These are phyloP conservation scores for Collybia sp. DNA, from an alignment of 768 basidiomycete genomes.

Conservation along the genomic window DNA sequence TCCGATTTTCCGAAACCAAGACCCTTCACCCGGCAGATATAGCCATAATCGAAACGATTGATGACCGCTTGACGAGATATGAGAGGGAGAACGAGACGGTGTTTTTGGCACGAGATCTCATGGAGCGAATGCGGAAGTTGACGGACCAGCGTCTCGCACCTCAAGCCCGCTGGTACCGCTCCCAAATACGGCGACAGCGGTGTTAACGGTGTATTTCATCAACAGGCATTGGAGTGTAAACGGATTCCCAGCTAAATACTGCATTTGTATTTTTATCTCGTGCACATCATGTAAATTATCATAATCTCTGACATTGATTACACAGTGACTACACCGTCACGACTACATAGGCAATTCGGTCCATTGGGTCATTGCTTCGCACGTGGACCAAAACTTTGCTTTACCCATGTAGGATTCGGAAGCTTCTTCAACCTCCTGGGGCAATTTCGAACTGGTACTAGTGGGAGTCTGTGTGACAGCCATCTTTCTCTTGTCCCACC, in stretches of 20 bases:
- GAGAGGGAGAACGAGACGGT: conserved; percentile 58
- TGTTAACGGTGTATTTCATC: conserved; percentile 7
- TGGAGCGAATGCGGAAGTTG: conserved; percentile 37
- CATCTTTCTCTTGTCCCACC: no score
- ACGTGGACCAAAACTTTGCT: no score
- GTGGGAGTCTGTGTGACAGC: no score
- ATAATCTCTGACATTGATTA: background rate
- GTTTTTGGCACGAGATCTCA: conserved; percentile 49
- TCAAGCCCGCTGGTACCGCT: conserved; percentile 16
- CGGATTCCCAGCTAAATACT: conserved; percentile 1
- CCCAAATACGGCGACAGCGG: conserved; percentile 16
- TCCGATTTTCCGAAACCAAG: conserved; percentile 42
- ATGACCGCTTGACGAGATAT: conserved; percentile 42
- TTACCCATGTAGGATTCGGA: no score
- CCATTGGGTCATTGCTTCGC: no score
- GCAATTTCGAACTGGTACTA: no score
- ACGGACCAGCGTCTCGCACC: conserved; percentile 19
- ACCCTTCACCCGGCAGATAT: conserved; percentile 48
- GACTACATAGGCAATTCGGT: no score
- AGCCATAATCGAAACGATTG: conserved; percentile 46
- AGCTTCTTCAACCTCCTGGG: no score
- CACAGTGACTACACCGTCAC: no score
- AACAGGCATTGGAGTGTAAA: background rate
- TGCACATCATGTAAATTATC: conserved; percentile 10
- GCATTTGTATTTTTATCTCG: conserved; percentile 25